Percentiles rank a stretch among this genome's conserved stretches.
These are phyloP conservation scores for Margaritispora aquatica DNA, from an alignment of 495 filamentous ascomycete species.

Conservation along the genomic window DNA sequence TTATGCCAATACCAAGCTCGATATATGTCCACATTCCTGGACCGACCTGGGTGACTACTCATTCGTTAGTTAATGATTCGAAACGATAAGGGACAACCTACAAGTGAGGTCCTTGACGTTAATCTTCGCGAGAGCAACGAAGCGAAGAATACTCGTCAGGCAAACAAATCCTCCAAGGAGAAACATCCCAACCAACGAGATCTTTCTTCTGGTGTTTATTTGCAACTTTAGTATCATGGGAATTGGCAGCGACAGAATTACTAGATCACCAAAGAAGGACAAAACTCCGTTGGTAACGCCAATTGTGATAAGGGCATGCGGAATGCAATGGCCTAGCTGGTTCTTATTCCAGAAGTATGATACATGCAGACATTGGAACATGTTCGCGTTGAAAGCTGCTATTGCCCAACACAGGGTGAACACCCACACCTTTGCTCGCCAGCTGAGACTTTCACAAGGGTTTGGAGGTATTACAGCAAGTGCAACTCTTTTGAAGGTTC, in stretches of 20 bases:
- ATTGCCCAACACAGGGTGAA: slow-evolving; percentile 15
- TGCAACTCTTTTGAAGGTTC: slow-evolving; percentile 19
- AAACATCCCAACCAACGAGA: slow-evolving; percentile 27
- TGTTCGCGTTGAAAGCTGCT: slow-evolving; percentile 23
- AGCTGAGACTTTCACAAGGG: background rate
- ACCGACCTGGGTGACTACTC: slow-evolving; percentile 5
- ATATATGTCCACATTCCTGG: slow-evolving; percentile 27
- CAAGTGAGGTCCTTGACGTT: slow-evolving; percentile 8
- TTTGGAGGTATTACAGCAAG: background rate
- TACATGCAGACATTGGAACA: slow-evolving; percentile 30
- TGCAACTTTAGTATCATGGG: slow-evolving; percentile 35
- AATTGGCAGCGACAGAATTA: slow-evolving; percentile 35
- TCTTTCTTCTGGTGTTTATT: slow-evolving; percentile 28
- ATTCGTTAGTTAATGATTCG: background rate
- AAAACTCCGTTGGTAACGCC: slow-evolving; percentile 5
- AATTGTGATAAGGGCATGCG: slow-evolving; percentile 2
- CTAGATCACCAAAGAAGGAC: slow-evolving; percentile 23
- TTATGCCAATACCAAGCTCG: slow-evolving; percentile 27
- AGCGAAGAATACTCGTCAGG: slow-evolving; percentile 6
- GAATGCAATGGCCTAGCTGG: slow-evolving; percentile 28
- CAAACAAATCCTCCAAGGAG: slow-evolving; percentile 24
- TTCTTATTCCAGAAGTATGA: slow-evolving; percentile 28
- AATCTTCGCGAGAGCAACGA: slow-evolving; percentile 4
- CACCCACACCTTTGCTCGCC: background rate
- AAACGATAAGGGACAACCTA: background rate